phyloP scores from a whole-genome alignment of 202 grass and related monocot species.

The Cymbopogon flexuosus region DNA sequence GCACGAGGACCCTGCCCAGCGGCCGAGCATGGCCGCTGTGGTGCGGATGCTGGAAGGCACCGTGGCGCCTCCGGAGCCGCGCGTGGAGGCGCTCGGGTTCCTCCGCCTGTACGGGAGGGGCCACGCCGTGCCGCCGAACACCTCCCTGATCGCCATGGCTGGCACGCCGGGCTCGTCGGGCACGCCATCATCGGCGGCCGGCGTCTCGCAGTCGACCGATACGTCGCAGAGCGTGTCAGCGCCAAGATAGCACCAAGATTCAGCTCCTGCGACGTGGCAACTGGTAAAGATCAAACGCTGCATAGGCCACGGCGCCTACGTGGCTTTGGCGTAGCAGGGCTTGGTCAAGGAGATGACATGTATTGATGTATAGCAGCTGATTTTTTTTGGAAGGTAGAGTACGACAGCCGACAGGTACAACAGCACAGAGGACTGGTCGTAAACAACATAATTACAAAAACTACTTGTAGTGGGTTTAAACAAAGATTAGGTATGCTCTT shows the following conservation, averaged over 20 bases:
- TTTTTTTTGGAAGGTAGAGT: neutral
- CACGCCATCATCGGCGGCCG: slow-evolving; percentile 19
- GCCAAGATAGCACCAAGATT: slow-evolving; percentile 36
- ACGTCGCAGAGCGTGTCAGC: slow-evolving; percentile 37
- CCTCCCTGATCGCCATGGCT: neutral
- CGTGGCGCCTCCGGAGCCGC: slow-evolving; percentile 43
- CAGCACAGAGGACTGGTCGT: neutral
- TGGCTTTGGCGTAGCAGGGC: neutral
- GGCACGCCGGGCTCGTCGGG: neutral
- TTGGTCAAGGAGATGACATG: neutral
- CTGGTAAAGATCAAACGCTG: neutral
- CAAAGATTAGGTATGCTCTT: neutral
- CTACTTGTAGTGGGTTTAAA: neutral
- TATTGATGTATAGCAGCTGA: neutral
- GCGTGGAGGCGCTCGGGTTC: slow-evolving; percentile 56
- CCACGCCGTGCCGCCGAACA: neutral
- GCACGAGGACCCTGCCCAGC: slow-evolving; percentile 66
- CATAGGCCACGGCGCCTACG: neutral
- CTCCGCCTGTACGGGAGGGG: slow-evolving; percentile 65
- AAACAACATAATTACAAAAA: neutral
- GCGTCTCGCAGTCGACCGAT: slow-evolving; percentile 15
- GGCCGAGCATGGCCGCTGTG: slow-evolving; percentile 66
- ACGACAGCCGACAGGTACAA: neutral
- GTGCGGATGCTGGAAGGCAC: slow-evolving; percentile 65
- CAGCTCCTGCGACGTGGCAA: neutral